Percentiles rank a stretch among this genome's conserved stretches.
phyloP scores from a whole-genome alignment of 768 basidiomycete genomes.

The Hygrocybe coccinea region DNA sequence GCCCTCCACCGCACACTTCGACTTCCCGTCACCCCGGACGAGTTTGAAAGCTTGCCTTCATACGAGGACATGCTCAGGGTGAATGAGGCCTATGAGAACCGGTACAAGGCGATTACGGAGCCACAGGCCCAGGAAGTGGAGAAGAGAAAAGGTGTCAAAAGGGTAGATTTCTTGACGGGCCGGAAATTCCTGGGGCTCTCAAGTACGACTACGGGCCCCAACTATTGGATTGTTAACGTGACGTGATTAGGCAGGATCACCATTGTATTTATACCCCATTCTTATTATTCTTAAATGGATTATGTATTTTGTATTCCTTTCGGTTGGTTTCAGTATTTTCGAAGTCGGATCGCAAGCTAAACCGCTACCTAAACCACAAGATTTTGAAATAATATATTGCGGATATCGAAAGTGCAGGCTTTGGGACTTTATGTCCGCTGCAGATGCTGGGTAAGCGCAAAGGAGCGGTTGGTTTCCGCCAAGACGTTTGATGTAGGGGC shows the following conservation, averaged over 20 bases:
- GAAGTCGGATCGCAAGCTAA: no score
- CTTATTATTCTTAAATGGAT: no score
- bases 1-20: constrained; percentile 43
- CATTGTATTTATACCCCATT: no score
- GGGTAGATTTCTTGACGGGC: constrained; percentile 50
- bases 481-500: no score
- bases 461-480: no score
- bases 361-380: no score
- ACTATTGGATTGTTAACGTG: constrained; percentile 34
- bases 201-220: constrained; percentile 26
- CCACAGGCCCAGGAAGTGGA: constrained; percentile 32
- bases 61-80: constrained; percentile 32
- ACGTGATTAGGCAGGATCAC: background rate
- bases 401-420: no score
- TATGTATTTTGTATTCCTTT: no score
- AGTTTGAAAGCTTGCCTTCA: constrained; percentile 36
- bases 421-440: no score
- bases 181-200: constrained; percentile 40
- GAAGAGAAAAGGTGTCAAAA: constrained; percentile 45
- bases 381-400: no score
- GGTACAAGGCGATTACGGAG: constrained; percentile 34
- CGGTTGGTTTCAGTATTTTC: no score
- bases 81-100: constrained; percentile 37
- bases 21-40: constrained; percentile 33
- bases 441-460: no score